Conservation (phyloP, 106 monocot species). For the Allium fistulosum region DNA sequence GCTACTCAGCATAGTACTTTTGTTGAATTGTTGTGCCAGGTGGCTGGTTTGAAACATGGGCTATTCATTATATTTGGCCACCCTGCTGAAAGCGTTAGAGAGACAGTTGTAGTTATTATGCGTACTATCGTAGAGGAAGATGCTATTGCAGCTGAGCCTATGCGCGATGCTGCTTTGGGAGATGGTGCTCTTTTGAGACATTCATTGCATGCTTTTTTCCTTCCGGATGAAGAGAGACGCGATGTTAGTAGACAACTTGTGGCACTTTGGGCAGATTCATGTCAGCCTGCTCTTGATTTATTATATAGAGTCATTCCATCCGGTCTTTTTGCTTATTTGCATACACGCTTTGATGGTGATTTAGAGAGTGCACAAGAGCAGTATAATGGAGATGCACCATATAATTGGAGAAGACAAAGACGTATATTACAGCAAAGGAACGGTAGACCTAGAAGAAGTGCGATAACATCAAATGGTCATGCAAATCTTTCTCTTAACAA, state of each 20-base stretch:
- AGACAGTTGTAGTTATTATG: too few relatives aligned
- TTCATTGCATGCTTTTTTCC: conserved; percentile 86
- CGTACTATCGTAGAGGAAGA: too few relatives aligned
- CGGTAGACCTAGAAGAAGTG: conserved; percentile 31
- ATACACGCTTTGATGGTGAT: conserved; percentile 77
- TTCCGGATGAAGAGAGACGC: conserved; percentile 70
- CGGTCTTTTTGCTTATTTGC: conserved; percentile 98
- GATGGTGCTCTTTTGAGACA: conserved; percentile 91
- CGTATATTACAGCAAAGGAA: conserved; percentile 77
- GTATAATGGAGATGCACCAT: conserved; percentile 43
- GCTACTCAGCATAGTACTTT: conserved; percentile 96
- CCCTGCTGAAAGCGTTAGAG: too few relatives aligned
- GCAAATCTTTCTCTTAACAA: too few relatives aligned
- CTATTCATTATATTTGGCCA: too few relatives aligned
- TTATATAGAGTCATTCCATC: conserved; percentile 94
- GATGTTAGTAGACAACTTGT: conserved; percentile 96
- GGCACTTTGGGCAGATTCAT: too few relatives aligned
- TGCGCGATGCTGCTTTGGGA: conserved; percentile 75
- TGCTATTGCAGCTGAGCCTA: conserved; percentile 80
- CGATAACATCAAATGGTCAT: too few relatives aligned
- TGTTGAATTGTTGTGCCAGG: conserved; percentile 91
- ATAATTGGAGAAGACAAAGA: conserved; percentile 59
- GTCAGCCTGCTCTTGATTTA: conserved; percentile 94
- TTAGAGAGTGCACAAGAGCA: too few relatives aligned
- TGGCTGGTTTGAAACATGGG: conserved; percentile 92